phyloP scores from a whole-genome alignment of 768 basidiomycete species.

The Dacryopinax primogenitus region DNA sequence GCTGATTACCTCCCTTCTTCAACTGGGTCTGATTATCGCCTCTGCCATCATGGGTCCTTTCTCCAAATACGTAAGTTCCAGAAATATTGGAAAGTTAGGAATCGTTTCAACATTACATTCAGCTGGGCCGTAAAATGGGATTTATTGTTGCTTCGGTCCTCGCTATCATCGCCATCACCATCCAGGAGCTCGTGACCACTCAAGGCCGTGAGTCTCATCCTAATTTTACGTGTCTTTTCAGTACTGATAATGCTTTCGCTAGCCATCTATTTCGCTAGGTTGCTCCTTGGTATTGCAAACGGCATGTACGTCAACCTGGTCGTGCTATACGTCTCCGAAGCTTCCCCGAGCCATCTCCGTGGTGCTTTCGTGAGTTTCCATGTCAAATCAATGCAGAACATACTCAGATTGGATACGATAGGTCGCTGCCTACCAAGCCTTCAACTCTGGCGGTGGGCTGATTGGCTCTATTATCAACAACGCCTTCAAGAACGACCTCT shows the following conservation, averaged over 20 bases:
- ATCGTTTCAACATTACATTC: neutral
- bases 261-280: conserved; percentile 13
- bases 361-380: conserved; percentile 14
- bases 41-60: conserved; percentile 10
- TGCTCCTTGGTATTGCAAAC: conserved; percentile 15
- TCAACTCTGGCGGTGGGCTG: conserved; percentile 6
- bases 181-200: conserved; percentile 16
- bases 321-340: conserved; percentile 15
- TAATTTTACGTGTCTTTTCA: neutral
- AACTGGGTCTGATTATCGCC: conserved; percentile 18
- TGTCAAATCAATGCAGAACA: neutral
- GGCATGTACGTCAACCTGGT: conserved; percentile 14
- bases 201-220: neutral
- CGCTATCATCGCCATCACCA: conserved; percentile 14
- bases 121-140: conserved; percentile 13
- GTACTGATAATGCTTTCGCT: neutral
- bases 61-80: neutral
- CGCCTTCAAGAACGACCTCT: neutral
- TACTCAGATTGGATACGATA: neutral
- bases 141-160: conserved; percentile 15
- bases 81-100: neutral
- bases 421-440: neutral
- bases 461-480: conserved; percentile 11
- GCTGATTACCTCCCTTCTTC: conserved; percentile 18
- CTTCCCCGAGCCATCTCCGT: conserved; percentile 13